Evolutionary conservation across 1,284 basidiomycete genomes (phyloP).

Genomic region (Moesziomyces globuligerus): DNA sequence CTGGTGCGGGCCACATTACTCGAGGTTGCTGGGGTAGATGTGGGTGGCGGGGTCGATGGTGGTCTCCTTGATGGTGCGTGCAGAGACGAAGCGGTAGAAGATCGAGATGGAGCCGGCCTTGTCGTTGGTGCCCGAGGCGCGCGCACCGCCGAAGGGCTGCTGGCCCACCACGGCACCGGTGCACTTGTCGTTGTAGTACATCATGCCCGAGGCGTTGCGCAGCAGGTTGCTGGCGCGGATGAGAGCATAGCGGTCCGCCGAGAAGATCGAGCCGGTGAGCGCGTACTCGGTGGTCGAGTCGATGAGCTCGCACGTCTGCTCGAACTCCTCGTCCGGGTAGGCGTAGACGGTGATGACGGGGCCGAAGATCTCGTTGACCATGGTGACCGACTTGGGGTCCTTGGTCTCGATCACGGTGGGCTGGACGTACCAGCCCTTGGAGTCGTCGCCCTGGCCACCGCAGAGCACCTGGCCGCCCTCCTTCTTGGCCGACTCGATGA

Average conservation of each 20-base stretch:
- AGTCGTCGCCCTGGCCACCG: slow-evolving; percentile 85
- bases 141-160: slow-evolving; percentile 94
- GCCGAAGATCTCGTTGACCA: slow-evolving; percentile 96
- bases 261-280: slow-evolving; percentile 70
- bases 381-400: slow-evolving; percentile 88
- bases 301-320: slow-evolving; percentile 85
- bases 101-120: slow-evolving; percentile 93
- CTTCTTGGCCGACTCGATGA: slow-evolving; percentile 88
- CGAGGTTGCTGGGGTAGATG: slow-evolving; percentile 64
- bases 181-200: slow-evolving; percentile 72
- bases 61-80: slow-evolving; percentile 95
- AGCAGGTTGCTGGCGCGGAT: slow-evolving; percentile 63
- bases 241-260: slow-evolving; percentile 63
- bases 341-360: slow-evolving; percentile 86
- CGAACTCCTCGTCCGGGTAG: slow-evolving; percentile 72
- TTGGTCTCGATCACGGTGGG: slow-evolving; percentile 94
- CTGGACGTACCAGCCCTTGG: slow-evolving; percentile 91
- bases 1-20: slow-evolving; percentile 21
- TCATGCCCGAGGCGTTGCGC: slow-evolving; percentile 65
- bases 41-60: slow-evolving; percentile 57
- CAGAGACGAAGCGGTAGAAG: slow-evolving; percentile 73
- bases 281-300: slow-evolving; percentile 89
- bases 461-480: slow-evolving; percentile 87
- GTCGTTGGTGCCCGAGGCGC: slow-evolving; percentile 95
- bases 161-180: slow-evolving; percentile 82